These are phyloP conservation scores for Chalara sp. DNA, from an alignment of 2,329 filamentous ascomycete genomes.

Conservation along the genomic window DNA sequence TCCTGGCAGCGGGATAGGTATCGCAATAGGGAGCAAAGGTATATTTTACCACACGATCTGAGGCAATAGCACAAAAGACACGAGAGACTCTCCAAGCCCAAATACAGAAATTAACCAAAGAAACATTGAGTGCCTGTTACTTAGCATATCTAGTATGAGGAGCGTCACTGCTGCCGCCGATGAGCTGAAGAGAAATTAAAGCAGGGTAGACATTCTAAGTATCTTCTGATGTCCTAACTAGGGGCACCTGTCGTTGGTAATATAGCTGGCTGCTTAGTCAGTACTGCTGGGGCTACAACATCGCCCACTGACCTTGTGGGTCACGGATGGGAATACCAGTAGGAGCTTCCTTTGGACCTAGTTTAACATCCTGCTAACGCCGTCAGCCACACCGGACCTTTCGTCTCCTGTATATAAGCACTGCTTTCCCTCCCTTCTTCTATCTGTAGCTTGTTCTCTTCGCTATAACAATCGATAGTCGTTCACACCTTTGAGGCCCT, in stretches of 20 bases:
- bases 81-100: not conserved
- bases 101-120: not conserved
- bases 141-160: slow-evolving; percentile 19
- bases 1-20: slow-evolving; percentile 19
- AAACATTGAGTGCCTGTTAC: slow-evolving; percentile 10
- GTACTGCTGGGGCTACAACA: not conserved
- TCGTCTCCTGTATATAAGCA: no score
- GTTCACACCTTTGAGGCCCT: no score
- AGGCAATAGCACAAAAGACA: not conserved
- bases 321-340: not conserved
- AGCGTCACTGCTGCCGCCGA: slow-evolving; percentile 15
- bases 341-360: not conserved
- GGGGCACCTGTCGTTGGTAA: not conserved
- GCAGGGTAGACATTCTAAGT: slow-evolving; percentile 24
- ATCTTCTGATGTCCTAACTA: not conserved
- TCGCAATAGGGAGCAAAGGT: slow-evolving; percentile 17
- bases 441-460: no score
- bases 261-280: not conserved
- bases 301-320: not conserved
- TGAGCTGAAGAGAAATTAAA: slow-evolving; percentile 15
- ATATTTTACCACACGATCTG: slow-evolving; percentile 12
- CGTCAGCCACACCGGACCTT: not conserved
- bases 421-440: no score
- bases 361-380: not conserved
- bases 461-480: no score